These are phyloP conservation scores for Trametes pubescens DNA, from an alignment of 1,284 basidiomycete genomes.

Conservation along the genomic window DNA sequence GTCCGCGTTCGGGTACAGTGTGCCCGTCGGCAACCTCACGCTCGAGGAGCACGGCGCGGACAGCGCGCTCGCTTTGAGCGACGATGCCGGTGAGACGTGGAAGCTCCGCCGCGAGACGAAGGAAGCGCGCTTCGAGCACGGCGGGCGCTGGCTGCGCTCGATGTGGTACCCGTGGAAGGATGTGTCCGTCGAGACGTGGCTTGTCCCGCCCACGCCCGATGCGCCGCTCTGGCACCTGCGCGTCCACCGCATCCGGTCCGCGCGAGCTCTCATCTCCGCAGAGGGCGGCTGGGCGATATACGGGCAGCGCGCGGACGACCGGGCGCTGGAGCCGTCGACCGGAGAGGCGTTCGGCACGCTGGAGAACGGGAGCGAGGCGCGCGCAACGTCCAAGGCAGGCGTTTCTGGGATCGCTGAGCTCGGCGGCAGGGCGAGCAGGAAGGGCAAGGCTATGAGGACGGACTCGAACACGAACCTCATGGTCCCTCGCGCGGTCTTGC, in stretches of 20 bases:
- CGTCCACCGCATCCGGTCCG: constrained; percentile 68
- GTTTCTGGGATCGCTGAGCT: constrained; percentile 70
- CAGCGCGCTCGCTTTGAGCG: constrained; percentile 72
- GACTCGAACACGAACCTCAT: constrained; percentile 82
- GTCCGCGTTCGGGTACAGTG: constrained; percentile 78
- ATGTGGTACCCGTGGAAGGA: constrained; percentile 81
- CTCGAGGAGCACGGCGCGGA: constrained; percentile 79
- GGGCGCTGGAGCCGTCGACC: constrained; percentile 58
- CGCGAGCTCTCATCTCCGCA: constrained; percentile 59
- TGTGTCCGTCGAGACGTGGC: constrained; percentile 79
- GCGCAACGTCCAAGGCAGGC: constrained; percentile 68
- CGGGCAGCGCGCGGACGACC: constrained; percentile 69
- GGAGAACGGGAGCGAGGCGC: constrained; percentile 52
- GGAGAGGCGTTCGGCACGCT: constrained; percentile 57
- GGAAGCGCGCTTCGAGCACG: constrained; percentile 67
- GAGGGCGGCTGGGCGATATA: constrained; percentile 80
- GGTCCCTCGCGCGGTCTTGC: constrained; percentile 71
- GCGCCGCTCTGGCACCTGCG: constrained; percentile 75
- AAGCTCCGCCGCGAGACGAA: constrained; percentile 69
- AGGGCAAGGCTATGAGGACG: constrained; percentile 63
- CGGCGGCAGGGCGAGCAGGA: constrained; percentile 40
- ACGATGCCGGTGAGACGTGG: constrained; percentile 76
- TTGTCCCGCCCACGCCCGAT: constrained; percentile 65
- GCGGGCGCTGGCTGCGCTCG: constrained; percentile 60
- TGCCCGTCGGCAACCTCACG: constrained; percentile 71